These are phyloP conservation scores for Xylaria sp. DNA, from an alignment of 2,329 filamentous ascomycete genomes.

Conservation along the genomic window DNA sequence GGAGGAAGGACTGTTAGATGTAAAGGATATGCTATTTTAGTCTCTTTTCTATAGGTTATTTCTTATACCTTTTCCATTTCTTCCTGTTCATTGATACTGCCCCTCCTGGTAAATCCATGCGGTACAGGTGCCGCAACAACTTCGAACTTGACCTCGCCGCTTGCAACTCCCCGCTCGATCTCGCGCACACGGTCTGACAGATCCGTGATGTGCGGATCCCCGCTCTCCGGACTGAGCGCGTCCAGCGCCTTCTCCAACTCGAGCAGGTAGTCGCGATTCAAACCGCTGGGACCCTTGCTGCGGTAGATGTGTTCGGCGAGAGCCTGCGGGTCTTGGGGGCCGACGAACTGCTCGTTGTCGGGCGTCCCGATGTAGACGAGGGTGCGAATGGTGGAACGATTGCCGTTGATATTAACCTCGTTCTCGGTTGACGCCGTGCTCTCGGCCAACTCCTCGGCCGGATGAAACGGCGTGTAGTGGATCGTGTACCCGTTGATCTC, in stretches of 20 bases:
- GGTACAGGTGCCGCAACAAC: slow-evolving; percentile 13
- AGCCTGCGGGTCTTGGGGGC: slow-evolving; percentile 69
- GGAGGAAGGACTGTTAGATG: neutral
- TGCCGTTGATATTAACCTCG: too few relatives aligned
- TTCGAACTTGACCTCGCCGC: neutral
- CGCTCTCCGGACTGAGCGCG: slow-evolving; percentile 67
- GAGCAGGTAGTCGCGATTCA: slow-evolving; percentile 85
- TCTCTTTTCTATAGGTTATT: neutral
- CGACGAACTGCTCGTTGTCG: slow-evolving; percentile 86
- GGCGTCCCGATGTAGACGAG: slow-evolving; percentile 95
- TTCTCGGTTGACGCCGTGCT: too few relatives aligned
- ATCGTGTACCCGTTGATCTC: slow-evolving; percentile 98
- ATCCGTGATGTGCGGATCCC: slow-evolving; percentile 80
- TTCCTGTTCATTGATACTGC: slow-evolving; percentile 54
- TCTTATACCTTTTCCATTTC: slow-evolving; percentile 38
- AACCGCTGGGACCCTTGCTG: slow-evolving; percentile 76
- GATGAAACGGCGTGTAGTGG: slow-evolving; percentile 81
- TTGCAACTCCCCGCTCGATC: slow-evolving; percentile 40
- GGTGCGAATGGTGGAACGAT: slow-evolving; percentile 38
- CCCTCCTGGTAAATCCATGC: slow-evolving; percentile 40
- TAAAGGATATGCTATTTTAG: neutral
- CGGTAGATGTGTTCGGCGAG: slow-evolving; percentile 76
- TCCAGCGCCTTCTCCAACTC: slow-evolving; percentile 70
- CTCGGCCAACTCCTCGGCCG: slow-evolving; percentile 35
- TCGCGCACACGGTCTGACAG: slow-evolving; percentile 66